Base-by-base conservation (phyloP, 2,329 filamentous ascomycete genomes). In the Aspergillus tubingensis region DNA sequence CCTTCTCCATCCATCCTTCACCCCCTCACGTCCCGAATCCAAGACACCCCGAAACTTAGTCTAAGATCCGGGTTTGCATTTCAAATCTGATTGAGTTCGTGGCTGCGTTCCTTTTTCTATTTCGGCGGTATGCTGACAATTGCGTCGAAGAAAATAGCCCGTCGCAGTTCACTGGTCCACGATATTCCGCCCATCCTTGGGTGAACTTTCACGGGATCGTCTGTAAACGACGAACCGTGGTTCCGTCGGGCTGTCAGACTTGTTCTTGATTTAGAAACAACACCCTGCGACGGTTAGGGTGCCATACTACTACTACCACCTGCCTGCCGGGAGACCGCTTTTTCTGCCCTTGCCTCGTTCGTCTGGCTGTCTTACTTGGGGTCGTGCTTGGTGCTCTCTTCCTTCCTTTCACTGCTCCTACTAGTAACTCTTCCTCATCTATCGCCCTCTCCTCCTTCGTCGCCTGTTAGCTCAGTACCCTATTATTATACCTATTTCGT, bases 11-110 rank as follows among this genome's bases (percentile, higher is more conserved):
- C 38, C 65, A 32, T 19, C 23, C 52, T 17, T 13, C 21, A 13
- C 44, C 57, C 44, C 54, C 44, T 57, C 43, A 50, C 43, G 19
- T 57, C 43, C 30, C n/a, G 15, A 21, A 54, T 54, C 52, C 39
- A 27, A 54, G 52, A 54, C 52, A 54, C 43, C 52, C 47, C 15
- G 47, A 50, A 50, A 50, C 47, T 15, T 17, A 50, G 47, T 50
- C 30, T 50, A 23, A 10, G 25, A 44, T 44, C 8, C 10, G 17
- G 27, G 21, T 57, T 38, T 56, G 44, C 13, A 41, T 23, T 23
- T 23, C 39, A 10, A 15, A 47, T 21, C 32, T 38, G 56, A 5
- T 15, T 44, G 41, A 44, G 41, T 44, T 11, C 8, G 11, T 47
- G 43, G 11, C 21, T 41, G 32, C 27, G 47, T 60, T 54, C 27